Percentiles rank a stretch among this genome's conserved stretches.
Evolutionary conservation across 805 yeast genomes (phyloP).

Genomic region (Candida sonorensis): DNA sequence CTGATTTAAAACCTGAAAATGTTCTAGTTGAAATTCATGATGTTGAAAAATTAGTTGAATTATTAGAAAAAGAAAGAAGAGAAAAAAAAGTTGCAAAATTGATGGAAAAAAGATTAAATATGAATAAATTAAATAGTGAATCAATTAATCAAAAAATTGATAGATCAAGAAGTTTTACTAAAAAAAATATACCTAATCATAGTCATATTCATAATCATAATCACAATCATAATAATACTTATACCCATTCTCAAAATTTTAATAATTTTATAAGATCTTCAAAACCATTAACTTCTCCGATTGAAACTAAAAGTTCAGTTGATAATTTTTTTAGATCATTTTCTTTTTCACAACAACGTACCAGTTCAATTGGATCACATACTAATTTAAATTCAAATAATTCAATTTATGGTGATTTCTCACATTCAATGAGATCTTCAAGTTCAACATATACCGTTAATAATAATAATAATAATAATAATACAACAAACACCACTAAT

Average conservation of each 20-base stretch:
- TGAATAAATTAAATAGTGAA: neutral
- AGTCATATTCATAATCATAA: neutral
- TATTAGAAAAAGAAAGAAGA: constrained; percentile 32
- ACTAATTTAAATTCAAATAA: too few species aligned
- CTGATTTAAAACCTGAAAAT: constrained; percentile 75
- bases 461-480: neutral
- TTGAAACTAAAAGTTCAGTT: constrained; percentile 28
- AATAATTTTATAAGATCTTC: too few species aligned
- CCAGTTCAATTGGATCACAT: constrained; percentile 12
- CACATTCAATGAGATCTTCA: too few species aligned
- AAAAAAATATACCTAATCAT: constrained; percentile 1
- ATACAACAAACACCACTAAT: neutral
- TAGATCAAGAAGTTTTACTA: constrained; percentile 15
- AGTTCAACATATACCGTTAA: neutral
- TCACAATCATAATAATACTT: constrained; percentile 1
- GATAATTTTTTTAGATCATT: constrained; percentile 30
- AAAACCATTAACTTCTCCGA: constrained; percentile 42
- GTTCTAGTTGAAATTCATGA: constrained; percentile 48
- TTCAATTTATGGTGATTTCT: too few species aligned
- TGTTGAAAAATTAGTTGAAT: constrained; percentile 42
- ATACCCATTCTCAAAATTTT: constrained; percentile 32
- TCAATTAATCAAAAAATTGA: constrained; percentile 3
- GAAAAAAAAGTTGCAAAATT: constrained; percentile 17
- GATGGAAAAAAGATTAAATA: constrained; percentile 11
- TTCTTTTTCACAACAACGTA: constrained; percentile 24